A percentile compares a stretch with the other conserved stretches of the same genome.
These are phyloP conservation scores for Pterulicium gracile DNA, from an alignment of 1,284 basidiomycete genomes.

Conservation along the genomic window DNA sequence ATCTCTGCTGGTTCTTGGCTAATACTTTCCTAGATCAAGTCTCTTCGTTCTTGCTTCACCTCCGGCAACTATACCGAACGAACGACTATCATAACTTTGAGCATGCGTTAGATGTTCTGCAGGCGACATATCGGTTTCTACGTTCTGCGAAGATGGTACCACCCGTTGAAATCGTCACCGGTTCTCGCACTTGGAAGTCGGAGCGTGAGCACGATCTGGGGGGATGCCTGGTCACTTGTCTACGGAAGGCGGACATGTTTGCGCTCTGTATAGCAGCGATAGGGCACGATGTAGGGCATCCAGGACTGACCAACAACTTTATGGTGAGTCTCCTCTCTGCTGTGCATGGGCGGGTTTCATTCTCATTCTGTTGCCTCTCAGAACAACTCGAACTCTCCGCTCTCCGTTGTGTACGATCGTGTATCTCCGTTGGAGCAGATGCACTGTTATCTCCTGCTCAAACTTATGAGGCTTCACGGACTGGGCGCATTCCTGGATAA, in stretches of 20 bases:
- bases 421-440: slow-evolving; percentile 88
- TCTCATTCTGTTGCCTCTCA: slow-evolving; percentile 20
- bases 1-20: slow-evolving; percentile 5
- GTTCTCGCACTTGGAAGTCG: slow-evolving; percentile 36
- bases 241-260: slow-evolving; percentile 66
- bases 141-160: slow-evolving; percentile 71
- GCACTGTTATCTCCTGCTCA: slow-evolving; percentile 79
- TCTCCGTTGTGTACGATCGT: slow-evolving; percentile 81
- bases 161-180: slow-evolving; percentile 45
- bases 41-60: slow-evolving; percentile 66
- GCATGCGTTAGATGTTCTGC: slow-evolving; percentile 89
- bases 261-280: slow-evolving; percentile 82
- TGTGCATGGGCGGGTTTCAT: not conserved
- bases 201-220: slow-evolving; percentile 24
- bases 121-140: slow-evolving; percentile 83
- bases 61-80: slow-evolving; percentile 77
- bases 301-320: slow-evolving; percentile 84
- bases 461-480: slow-evolving; percentile 74
- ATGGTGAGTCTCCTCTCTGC: slow-evolving; percentile 52
- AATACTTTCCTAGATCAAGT: slow-evolving; percentile 44
- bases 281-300: slow-evolving; percentile 93
- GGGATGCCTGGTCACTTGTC: slow-evolving; percentile 38
- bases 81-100: slow-evolving; percentile 96
- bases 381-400: slow-evolving; percentile 87
- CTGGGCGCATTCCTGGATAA: slow-evolving; percentile 56